Conservation (phyloP, 305 asterid genomes). For the Fraxinus angustifolia region DNA sequence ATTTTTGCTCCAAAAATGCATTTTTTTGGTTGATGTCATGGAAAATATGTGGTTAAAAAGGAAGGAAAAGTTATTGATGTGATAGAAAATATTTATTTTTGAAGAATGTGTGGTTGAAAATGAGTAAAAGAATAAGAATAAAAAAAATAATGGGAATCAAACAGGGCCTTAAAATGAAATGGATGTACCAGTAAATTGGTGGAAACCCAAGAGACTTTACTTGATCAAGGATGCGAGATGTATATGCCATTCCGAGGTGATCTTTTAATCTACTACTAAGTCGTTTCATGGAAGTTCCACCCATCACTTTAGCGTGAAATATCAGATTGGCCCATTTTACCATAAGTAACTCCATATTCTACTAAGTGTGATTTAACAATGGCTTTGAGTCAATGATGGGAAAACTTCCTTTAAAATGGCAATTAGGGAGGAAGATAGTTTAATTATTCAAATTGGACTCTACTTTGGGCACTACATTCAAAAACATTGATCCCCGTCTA, state of each 20-base stretch:
- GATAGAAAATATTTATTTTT: too few relatives aligned
- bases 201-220: conserved; percentile 10
- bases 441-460: background rate
- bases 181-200: background rate
- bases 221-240: conserved; percentile 2
- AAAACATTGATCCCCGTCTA: background rate
- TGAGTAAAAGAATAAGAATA: too few relatives aligned
- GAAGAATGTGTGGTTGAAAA: too few relatives aligned
- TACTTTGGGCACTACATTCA: background rate
- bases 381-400: background rate
- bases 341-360: background rate
- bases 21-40: too few relatives aligned
- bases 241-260: background rate
- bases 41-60: too few relatives aligned
- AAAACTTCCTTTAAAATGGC: background rate
- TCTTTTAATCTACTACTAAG: background rate
- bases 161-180: background rate
- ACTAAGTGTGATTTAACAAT: background rate
- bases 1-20: too few relatives aligned
- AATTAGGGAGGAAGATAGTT: background rate
- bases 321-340: background rate
- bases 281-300: conserved; percentile 1
- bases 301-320: background rate
- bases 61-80: too few relatives aligned
- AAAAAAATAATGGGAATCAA: too few relatives aligned